Base-by-base conservation (phyloP, 768 basidiomycete genomes). In the Scleroderma citrinum region DNA sequence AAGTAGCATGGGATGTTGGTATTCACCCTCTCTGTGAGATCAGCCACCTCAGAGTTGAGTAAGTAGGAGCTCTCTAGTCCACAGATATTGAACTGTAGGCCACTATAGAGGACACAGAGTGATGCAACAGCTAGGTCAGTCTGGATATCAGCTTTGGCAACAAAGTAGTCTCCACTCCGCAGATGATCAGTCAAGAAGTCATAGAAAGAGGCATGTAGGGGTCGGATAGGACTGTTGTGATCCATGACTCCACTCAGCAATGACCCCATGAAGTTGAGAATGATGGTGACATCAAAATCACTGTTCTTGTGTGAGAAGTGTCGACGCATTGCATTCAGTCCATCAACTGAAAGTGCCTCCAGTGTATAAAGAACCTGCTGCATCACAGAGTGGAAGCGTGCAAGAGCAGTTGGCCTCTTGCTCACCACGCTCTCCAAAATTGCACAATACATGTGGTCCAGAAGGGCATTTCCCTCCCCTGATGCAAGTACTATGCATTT, bases 81-180 rank as follows among this genome's bases (percentile, higher is more conserved):
- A n/a, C n/a, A n/a, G 31, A 72, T 69, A 46, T 71, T 69, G 55
- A 72, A 71, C 40, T 49, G 47, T 11, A 71, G 60, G 6, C 51
- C 46, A 24, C 48, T 30, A 8, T 62, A 50, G 71, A 71, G 65
- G 13, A 63, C 47, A 5, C 43, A 29, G 5, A 72, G 44, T 13
- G 55, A 62, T 12, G 55, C 51, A 8, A 46, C 29, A 7, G 60
- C 56, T 1, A 70, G 54, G n/a, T 48, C 30, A 3, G 29, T 35
- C 17, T 67, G 58, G 10, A 17, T 20, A 10, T 32, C 17, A 3
- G 47, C 45, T 23, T 40, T 29, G 34, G 53, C 54, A 31, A 55
- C 36, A 48, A 24, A 51, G 41, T 52, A 64, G n/a, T 49, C 34
- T n/a, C 19, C n/a, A 23, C 52, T 52, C 8, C 58, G 49, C n/a